phyloP scores from a whole-genome alignment of 2,329 filamentous ascomycete genomes.

The Hansfordia pulvinata region DNA sequence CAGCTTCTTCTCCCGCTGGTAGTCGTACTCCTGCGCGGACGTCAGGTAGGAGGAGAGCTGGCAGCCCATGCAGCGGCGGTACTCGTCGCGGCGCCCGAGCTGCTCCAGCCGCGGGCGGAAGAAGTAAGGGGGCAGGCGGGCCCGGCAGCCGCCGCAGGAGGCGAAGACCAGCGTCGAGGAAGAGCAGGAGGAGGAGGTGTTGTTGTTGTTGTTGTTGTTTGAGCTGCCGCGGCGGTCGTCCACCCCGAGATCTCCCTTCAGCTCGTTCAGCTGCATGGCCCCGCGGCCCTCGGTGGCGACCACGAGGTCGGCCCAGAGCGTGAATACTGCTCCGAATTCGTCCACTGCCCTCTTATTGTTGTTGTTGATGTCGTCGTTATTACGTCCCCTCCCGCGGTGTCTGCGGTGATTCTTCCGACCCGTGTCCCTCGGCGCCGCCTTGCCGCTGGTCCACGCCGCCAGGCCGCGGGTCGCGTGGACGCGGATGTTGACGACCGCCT shows the following conservation, averaged over 20 bases:
- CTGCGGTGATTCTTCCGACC: too few relatives aligned
- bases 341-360: too few relatives aligned
- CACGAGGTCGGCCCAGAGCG: conserved; percentile 8
- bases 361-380: too few relatives aligned
- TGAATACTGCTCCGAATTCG: too few relatives aligned
- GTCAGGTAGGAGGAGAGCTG: conserved; percentile 3
- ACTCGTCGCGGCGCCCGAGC: background rate
- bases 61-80: conserved; percentile 9
- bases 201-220: too few relatives aligned
- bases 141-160: conserved; percentile 6
- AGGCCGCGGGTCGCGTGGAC: too few relatives aligned
- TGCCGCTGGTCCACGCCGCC: too few relatives aligned
- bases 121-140: conserved; percentile 6
- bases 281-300: conserved; percentile 9
- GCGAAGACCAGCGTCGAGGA: background rate
- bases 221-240: too few relatives aligned
- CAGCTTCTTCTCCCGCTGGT: conserved; percentile 1
- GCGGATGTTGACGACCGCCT: conserved; percentile 8
- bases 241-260: too few relatives aligned
- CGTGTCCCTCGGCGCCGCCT: too few relatives aligned
- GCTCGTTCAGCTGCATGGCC: too few relatives aligned
- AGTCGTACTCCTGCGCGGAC: conserved; percentile 2
- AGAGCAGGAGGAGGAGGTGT: too few relatives aligned
- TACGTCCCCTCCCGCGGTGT: conserved; percentile 3
- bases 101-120: conserved; percentile 4